A percentile compares a stretch with the other conserved stretches of the same genome.
Conservation (phyloP, 1,284 basidiomycete genomes). For the Puccinia horiana region DNA sequence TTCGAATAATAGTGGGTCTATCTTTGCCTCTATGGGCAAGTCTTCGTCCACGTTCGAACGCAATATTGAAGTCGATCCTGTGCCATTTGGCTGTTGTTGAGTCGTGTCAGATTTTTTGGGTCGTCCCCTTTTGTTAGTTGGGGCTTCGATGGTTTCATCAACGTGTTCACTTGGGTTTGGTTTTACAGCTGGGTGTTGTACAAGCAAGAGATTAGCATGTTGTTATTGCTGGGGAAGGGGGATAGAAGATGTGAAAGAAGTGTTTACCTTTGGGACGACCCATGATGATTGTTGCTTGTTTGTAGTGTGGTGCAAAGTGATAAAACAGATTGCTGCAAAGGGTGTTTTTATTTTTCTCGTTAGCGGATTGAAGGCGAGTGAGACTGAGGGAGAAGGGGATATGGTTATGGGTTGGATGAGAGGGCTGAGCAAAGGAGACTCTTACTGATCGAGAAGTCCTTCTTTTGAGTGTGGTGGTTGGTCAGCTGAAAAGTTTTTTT, state of each 20-base stretch:
- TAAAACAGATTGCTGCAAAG: neutral
- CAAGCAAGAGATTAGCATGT: neutral
- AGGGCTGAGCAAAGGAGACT: no score
- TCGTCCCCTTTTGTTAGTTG: conserved; percentile 11
- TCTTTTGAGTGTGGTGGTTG: no score
- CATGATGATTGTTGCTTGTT: neutral
- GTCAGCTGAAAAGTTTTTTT: no score
- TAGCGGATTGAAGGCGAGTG: no score
- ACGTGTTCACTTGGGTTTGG: neutral
- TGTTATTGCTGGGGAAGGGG: neutral
- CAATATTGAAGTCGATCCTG: neutral
- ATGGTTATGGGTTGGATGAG: no score
- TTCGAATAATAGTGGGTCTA: conserved; percentile 2
- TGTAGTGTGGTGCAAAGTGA: neutral
- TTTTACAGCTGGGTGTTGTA: neutral
- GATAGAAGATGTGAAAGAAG: neutral
- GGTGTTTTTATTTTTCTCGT: no score
- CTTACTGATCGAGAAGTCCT: no score
- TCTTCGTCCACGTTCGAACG: neutral
- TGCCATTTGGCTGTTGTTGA: neutral
- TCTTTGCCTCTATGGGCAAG: neutral
- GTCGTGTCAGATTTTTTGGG: conserved; percentile 3
- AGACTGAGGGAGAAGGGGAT: no score
- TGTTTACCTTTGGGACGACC: conserved; percentile 2
- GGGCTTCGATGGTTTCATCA: neutral